phyloP scores from a whole-genome alignment of 2,329 filamentous ascomycete species.

The Cladosporium velox region DNA sequence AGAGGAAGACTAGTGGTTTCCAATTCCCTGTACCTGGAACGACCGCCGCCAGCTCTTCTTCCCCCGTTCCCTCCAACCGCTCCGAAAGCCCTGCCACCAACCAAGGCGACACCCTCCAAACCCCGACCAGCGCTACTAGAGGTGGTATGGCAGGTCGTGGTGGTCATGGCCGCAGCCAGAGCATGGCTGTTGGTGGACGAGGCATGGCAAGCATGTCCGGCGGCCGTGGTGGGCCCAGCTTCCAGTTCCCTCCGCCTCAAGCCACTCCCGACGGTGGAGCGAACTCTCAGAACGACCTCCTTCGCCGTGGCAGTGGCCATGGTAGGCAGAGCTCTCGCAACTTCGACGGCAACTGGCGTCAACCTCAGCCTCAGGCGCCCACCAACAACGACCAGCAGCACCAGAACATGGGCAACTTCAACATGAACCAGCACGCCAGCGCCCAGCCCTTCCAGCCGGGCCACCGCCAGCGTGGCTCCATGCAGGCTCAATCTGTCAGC shows the following conservation, averaged over 20 bases:
- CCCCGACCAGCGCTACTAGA: constrained; percentile 32
- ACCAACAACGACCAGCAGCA: constrained; percentile 51
- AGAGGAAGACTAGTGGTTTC: constrained; percentile 89
- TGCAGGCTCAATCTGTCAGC: constrained; percentile 78
- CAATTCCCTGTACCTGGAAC: constrained; percentile 80
- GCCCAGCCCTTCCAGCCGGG: constrained; percentile 83
- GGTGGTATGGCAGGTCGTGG: constrained; percentile 44
- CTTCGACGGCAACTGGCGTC: constrained; percentile 98
- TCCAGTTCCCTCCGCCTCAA: constrained; percentile 62
- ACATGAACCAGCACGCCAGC: constrained; percentile 70
- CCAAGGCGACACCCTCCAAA: constrained; percentile 24
- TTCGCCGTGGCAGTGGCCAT: constrained; percentile 79
- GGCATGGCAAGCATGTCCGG: constrained; percentile 59
- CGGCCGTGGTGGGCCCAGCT: constrained; percentile 64
- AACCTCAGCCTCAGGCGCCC: constrained; percentile 52
- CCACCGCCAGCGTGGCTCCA: constrained; percentile 80
- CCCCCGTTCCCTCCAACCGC: constrained; percentile 52
- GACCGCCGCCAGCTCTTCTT: constrained; percentile 56
- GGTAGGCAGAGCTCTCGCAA: constrained; percentile 83
- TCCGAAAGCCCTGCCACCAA: constrained; percentile 60
- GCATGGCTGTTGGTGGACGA: constrained; percentile 76
- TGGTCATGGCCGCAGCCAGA: constrained; percentile 74
- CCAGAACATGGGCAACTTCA: constrained; percentile 61
- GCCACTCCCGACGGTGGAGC: constrained; percentile 55
- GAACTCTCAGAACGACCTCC: constrained; percentile 61